phyloP scores from a whole-genome alignment of 805 yeast genomes.

The Wickerhamomyces mucosus region DNA sequence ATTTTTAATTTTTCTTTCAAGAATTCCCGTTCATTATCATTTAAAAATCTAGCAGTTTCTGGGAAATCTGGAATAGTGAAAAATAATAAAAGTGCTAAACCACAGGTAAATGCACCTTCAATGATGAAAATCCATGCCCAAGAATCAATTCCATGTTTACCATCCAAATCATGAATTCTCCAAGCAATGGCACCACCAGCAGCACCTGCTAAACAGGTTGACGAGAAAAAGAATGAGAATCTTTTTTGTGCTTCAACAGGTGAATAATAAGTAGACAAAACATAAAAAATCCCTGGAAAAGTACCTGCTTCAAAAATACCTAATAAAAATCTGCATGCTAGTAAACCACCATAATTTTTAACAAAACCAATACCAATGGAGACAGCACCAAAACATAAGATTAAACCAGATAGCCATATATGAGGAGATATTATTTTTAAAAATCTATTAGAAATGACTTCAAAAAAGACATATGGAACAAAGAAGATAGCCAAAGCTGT shows the following conservation, averaged over 20 bases:
- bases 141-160: conserved; percentile 34
- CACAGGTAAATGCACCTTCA: conserved; percentile 37
- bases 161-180: conserved; percentile 33
- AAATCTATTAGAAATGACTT: conserved; percentile 30
- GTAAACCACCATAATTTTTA: conserved; percentile 32
- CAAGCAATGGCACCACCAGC: conserved; percentile 45
- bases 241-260: conserved; percentile 39
- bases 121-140: conserved; percentile 45
- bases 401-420: conserved; percentile 26
- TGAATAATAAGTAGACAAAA: conserved; percentile 38
- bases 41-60: conserved; percentile 31
- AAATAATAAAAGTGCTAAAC: conserved; percentile 27
- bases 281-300: conserved; percentile 41
- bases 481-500: conserved; percentile 38
- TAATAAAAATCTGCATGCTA: conserved; percentile 39
- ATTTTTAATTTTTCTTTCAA: conserved; percentile 28
- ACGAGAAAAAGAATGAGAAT: conserved; percentile 38
- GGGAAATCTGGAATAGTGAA: conserved; percentile 35
- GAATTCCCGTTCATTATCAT: conserved; percentile 29
- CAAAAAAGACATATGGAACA: conserved; percentile 33
- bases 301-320: conserved; percentile 48
- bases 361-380: conserved; percentile 36
- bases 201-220: conserved; percentile 46
- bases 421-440: conserved; percentile 30
- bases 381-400: conserved; percentile 29